A percentile compares a stretch with the other conserved stretches of the same genome.
These are phyloP conservation scores for Aspergillus melleus DNA, from an alignment of 2,329 filamentous ascomycete species.

Conservation along the genomic window DNA sequence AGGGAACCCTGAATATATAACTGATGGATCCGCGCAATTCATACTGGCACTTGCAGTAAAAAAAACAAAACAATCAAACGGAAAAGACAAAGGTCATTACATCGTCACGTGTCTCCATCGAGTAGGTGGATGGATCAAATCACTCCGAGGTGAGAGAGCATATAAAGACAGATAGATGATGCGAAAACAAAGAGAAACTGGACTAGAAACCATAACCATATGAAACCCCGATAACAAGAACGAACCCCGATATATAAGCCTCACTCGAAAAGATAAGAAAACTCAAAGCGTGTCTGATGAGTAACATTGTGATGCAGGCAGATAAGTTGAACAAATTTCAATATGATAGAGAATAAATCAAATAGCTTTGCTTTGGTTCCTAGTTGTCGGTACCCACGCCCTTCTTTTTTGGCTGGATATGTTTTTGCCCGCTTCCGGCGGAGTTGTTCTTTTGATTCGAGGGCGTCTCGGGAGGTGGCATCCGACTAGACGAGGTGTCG, in stretches of 20 bases:
- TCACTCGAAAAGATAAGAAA: not conserved
- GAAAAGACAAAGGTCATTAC: slow-evolving; percentile 28
- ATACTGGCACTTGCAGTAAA: not conserved
- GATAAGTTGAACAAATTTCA: not conserved
- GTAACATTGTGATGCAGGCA: not conserved
- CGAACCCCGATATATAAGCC: not conserved
- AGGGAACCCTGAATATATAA: not conserved
- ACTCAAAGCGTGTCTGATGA: not conserved
- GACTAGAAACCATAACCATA: not conserved
- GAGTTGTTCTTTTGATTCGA: slow-evolving; percentile 22
- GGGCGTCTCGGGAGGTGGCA: slow-evolving; percentile 23
- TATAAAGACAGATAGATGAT: slow-evolving; percentile 14
- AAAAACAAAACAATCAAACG: slow-evolving; percentile 5
- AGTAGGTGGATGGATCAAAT: slow-evolving; percentile 5
- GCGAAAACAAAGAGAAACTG: slow-evolving; percentile 7
- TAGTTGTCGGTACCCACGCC: slow-evolving; percentile 37
- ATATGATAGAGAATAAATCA: not conserved
- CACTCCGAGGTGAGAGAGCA: slow-evolving; percentile 7
- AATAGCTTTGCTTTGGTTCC: slow-evolving; percentile 10
- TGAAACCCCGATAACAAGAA: slow-evolving; percentile 8
- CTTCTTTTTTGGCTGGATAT: slow-evolving; percentile 43
- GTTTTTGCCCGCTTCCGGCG: slow-evolving; percentile 32
- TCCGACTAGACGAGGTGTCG: slow-evolving; percentile 35
- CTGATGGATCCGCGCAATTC: not conserved
- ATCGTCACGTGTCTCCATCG: slow-evolving; percentile 28